Evolutionary conservation across 2,329 filamentous ascomycete genomes (phyloP).

Genomic region (Pseudogymnoascus verrucosus): DNA sequence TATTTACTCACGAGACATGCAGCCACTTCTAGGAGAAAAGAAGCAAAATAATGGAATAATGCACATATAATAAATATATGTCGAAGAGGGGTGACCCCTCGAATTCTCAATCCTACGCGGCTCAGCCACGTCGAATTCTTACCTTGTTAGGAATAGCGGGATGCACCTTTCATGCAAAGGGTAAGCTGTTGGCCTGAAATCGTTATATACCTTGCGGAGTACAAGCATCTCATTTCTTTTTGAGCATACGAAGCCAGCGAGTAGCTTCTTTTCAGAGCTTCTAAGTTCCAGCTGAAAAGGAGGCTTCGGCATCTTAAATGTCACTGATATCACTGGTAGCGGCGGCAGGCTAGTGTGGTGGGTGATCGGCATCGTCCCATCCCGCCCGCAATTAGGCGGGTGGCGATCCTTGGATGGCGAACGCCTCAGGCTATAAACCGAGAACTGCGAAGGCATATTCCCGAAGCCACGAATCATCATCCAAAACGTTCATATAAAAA

Average conservation of each 20-base stretch:
- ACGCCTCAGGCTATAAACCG: neutral
- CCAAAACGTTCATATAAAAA: conserved; percentile 22
- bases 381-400: neutral
- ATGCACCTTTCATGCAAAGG: neutral
- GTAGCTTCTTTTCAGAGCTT: neutral
- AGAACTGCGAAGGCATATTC: too few relatives aligned
- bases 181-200: neutral
- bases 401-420: neutral
- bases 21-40: neutral
- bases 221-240: neutral
- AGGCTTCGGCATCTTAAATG: neutral
- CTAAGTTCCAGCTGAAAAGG: neutral
- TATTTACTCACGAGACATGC: neutral
- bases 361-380: too few relatives aligned
- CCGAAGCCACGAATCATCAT: too few relatives aligned
- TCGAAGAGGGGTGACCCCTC: neutral
- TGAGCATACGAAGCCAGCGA: neutral
- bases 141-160: neutral
- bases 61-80: neutral
- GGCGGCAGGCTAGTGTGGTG: neutral
- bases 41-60: neutral
- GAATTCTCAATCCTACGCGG: neutral
- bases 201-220: neutral
- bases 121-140: neutral
- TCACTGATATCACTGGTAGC: neutral